Conservation (phyloP, 2,329 filamentous ascomycete species). For the Trichoderma sp. region DNA sequence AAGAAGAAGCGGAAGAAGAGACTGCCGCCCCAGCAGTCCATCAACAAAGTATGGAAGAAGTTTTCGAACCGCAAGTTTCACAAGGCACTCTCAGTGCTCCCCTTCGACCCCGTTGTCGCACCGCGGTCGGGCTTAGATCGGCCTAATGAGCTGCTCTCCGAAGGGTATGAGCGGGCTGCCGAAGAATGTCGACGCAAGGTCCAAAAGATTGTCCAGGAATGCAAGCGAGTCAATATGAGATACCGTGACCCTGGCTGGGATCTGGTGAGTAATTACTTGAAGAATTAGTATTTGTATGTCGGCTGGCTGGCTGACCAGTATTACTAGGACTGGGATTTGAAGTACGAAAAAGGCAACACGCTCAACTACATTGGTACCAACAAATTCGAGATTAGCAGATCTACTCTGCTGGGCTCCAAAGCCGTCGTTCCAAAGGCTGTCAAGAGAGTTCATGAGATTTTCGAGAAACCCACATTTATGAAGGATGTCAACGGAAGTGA, state of each 20-base stretch:
- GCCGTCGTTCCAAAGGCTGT: conserved; percentile 66
- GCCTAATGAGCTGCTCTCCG: conserved; percentile 58
- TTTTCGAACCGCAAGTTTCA: conserved; percentile 59
- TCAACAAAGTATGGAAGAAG: conserved; percentile 64
- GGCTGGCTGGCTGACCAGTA: conserved; percentile 4
- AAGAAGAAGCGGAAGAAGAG: conserved; percentile 58
- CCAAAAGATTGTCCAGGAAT: conserved; percentile 60
- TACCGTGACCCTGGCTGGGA: conserved; percentile 67
- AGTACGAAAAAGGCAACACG: conserved; percentile 57
- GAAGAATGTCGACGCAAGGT: conserved; percentile 63
- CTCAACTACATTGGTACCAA: conserved; percentile 51
- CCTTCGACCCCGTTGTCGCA: conserved; percentile 58
- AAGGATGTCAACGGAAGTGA: conserved; percentile 65
- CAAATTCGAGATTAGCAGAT: conserved; percentile 50
- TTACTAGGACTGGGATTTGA: conserved; percentile 61
- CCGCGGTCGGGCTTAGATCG: conserved; percentile 48
- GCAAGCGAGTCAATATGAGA: conserved; percentile 71
- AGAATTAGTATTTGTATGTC: background rate
- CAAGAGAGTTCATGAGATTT: conserved; percentile 71
- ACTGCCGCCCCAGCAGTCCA: conserved; percentile 60
- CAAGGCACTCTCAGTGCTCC: conserved; percentile 63
- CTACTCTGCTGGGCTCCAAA: conserved; percentile 45
- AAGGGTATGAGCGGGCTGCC: conserved; percentile 61
- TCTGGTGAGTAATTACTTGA: conserved; percentile 42
- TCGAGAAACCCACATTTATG: conserved; percentile 68